Evolutionary conservation across 1,284 basidiomycete genomes (phyloP).

Genomic region (Gymnopus androsaceus): DNA sequence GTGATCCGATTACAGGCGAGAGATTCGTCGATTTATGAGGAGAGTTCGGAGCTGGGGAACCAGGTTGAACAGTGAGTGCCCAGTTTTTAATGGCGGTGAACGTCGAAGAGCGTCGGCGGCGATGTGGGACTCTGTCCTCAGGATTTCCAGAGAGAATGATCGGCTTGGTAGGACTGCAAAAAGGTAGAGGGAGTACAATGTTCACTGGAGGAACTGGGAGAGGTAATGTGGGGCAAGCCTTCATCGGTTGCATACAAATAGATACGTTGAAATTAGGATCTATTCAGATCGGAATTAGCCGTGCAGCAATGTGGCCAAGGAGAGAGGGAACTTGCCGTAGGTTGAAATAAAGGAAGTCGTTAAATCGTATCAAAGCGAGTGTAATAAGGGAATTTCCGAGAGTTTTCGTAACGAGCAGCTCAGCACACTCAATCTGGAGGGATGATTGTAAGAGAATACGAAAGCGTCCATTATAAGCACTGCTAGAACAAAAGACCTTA

Average conservation of each 20-base stretch:
- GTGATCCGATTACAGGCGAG: neutral
- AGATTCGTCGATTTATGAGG: constrained; percentile 29
- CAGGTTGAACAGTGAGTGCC: constrained; percentile 65
- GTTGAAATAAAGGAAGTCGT: constrained; percentile 1
- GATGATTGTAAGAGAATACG: neutral
- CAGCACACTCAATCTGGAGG: constrained; percentile 9
- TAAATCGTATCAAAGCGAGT: neutral
- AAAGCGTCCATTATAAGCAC: constrained; percentile 12
- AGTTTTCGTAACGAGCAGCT: constrained; percentile 1
- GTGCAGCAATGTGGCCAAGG: neutral
- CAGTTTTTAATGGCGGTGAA: constrained; percentile 50
- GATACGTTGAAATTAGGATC: constrained; percentile 5
- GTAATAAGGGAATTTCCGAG: neutral
- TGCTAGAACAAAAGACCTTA: constrained; percentile 9
- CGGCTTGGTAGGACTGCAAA: constrained; percentile 9
- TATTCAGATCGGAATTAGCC: constrained; percentile 8
- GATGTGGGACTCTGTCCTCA: neutral
- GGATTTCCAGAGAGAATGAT: neutral
- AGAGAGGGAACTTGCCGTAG: constrained; percentile 12
- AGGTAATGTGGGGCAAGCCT: neutral
- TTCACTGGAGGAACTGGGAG: constrained; percentile 13
- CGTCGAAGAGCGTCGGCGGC: constrained; percentile 33
- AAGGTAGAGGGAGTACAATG: constrained; percentile 14
- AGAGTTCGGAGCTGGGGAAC: constrained; percentile 58
- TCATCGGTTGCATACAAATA: neutral